Conservation (phyloP, 148 eudicot genomes). For the Chenopodium berlandieri region DNA sequence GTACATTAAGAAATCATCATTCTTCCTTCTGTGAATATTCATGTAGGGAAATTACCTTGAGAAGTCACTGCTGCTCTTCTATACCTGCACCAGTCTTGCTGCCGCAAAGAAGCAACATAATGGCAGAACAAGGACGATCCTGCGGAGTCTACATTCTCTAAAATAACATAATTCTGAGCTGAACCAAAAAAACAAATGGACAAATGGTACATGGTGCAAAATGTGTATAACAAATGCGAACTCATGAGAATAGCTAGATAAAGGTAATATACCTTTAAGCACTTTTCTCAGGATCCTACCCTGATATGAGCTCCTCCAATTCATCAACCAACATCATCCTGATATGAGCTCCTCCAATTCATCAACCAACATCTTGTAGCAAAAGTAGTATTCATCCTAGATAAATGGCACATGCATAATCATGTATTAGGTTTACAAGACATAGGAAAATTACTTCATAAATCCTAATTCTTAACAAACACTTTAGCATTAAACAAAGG, state of each 20-base stretch:
- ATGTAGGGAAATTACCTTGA: not conserved
- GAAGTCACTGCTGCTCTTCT: not conserved
- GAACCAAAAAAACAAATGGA: not conserved
- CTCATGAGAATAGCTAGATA: not conserved
- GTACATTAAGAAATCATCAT: not conserved
- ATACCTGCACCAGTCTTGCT: not conserved
- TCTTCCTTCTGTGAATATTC: not conserved
- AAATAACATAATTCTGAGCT: not conserved
- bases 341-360: slow-evolving; percentile 73
- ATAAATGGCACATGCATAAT: not conserved
- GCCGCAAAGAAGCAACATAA: slow-evolving; percentile 3
- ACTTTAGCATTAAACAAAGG: not conserved
- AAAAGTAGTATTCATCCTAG: slow-evolving; percentile 77
- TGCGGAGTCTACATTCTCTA: not conserved
- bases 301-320: not conserved
- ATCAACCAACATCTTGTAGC: slow-evolving; percentile 68
- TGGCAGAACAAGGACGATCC: not conserved
- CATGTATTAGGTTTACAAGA: not conserved
- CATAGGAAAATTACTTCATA: not conserved
- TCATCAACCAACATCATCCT: no score
- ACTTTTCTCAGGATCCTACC: slow-evolving; percentile 27
- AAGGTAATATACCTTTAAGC: slow-evolving; percentile 29
- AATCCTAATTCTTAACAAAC: not conserved
- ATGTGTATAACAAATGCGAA: not conserved
- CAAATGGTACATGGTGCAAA: not conserved